Base-by-base conservation (phyloP, 371 early-diverging fungal genomes). In the Massospora cicadina region DNA sequence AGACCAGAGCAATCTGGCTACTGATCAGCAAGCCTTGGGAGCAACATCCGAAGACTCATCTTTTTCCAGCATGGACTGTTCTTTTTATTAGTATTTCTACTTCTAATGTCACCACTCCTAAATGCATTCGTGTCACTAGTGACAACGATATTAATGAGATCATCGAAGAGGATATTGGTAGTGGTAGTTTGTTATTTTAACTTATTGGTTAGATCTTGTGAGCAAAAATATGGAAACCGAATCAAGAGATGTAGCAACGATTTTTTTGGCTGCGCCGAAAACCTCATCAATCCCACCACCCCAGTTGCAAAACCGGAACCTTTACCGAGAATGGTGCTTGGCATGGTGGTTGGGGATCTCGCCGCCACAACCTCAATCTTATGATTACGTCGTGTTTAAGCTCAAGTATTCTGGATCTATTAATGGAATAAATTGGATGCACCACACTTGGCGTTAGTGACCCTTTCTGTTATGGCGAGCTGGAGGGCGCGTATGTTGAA, bases 261-360 rank as follows among this genome's bases (percentile, higher is more conserved):
- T 66, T 87, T 84, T 76, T 92, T 92, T 72, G 86, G 85, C 7
- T 78, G 81, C 10, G 86, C 89, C 43, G 76, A 76, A 60, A 88
- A 87, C 71, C 78, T 93, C 72, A 78, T 94, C 65, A 79, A 79
- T 65, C 81, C 86, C 43, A 65, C 70, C 26, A 79, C 82, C 7
- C 83, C 93, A 0, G 76, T 88, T 32, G 76, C 76, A 63, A 75
- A 78, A 66, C 79, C 79, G 76, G 72, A 54, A 71, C 70, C 33
- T 79, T 79, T 69, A 77, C 79, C 53, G 75, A 72, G 25, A 79
- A 77, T 58, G 86, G 87, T 66, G 80, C 81, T 63, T 85, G 83
- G 86, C 79, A 82, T 75, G 86, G 87, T 70, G 90, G 89, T 23
- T 93, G 94, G 93, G 91, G 90, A 72, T 83, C 90, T 61, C 84